phyloP scores from a whole-genome alignment of 305 asterid species.

The Fraxinus dipetala region DNA sequence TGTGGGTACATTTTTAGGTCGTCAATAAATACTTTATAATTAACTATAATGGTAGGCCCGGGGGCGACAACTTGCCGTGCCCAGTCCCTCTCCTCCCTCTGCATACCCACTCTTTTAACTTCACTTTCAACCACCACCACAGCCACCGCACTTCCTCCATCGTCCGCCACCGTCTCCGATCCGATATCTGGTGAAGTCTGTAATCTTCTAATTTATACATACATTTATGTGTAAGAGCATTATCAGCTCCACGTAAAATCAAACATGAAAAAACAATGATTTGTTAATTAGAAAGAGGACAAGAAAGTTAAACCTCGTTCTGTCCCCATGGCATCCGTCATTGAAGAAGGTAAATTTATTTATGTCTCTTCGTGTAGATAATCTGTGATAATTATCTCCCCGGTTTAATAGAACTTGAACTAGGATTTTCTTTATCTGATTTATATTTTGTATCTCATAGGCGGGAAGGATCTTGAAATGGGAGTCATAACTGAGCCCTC shows the following conservation, averaged over 20 bases:
- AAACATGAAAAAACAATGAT: not conserved
- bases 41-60: conserved; percentile 16
- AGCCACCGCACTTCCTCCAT: conserved; percentile 1
- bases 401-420: not conserved
- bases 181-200: not conserved
- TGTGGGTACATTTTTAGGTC: not conserved
- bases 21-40: not conserved
- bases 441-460: not conserved
- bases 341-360: conserved; percentile 20
- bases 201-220: not conserved
- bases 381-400: not conserved
- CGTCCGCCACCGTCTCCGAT: conserved; percentile 3
- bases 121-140: conserved; percentile 11
- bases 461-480: conserved; percentile 6
- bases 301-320: not conserved
- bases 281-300: not conserved
- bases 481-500: not conserved
- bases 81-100: not conserved
- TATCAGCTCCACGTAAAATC: not conserved
- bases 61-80: conserved; percentile 23
- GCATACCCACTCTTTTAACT: not conserved
- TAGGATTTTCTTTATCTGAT: not conserved
- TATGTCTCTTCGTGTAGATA: not conserved
- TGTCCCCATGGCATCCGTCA: conserved; percentile 17
- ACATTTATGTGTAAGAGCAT: not conserved